Evolutionary conservation across 352 stramenopile genomes (phyloP).

Genomic region (Albugo laibachii): DNA sequence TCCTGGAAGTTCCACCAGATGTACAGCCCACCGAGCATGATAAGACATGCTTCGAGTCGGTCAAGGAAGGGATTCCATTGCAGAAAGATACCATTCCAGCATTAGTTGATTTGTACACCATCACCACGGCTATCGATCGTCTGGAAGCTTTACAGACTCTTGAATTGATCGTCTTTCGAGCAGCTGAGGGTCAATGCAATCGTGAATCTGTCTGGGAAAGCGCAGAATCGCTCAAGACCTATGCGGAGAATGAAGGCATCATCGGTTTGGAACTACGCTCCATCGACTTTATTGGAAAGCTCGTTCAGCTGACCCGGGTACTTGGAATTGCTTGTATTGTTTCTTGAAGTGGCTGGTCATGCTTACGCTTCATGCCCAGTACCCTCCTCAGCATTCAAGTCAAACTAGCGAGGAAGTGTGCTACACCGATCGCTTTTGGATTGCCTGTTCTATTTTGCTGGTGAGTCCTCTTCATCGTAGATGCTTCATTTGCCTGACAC

Average conservation of each 20-base stretch:
- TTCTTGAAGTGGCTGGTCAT: slow-evolving; percentile 1
- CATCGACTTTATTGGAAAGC: slow-evolving; percentile 25
- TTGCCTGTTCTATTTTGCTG: slow-evolving; percentile 67
- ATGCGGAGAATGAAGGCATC: slow-evolving; percentile 34
- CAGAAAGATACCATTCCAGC: slow-evolving; percentile 48
- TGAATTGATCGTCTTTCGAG: slow-evolving; percentile 58
- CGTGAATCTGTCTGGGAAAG: slow-evolving; percentile 56
- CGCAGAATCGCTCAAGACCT: slow-evolving; percentile 26
- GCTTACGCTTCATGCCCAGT: slow-evolving; percentile 2
- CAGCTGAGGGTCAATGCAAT: slow-evolving; percentile 48
- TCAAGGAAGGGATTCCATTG: slow-evolving; percentile 63
- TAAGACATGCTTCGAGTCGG: slow-evolving; percentile 64
- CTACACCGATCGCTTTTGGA: slow-evolving; percentile 65
- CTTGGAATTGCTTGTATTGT: no score
- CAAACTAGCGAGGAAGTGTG: slow-evolving; percentile 51
- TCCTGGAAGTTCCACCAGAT: slow-evolving; percentile 60
- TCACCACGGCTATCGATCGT: slow-evolving; percentile 33
- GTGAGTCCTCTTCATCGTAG: slow-evolving; percentile 9
- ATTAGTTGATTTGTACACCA: slow-evolving; percentile 32
- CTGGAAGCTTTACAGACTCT: slow-evolving; percentile 52
- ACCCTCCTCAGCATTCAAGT: slow-evolving; percentile 7
- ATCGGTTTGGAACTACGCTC: slow-evolving; percentile 43
- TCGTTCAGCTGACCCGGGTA: slow-evolving; percentile 45
- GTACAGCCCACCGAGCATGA: slow-evolving; percentile 74
- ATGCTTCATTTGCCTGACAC: background rate